Percentiles rank a stretch among this genome's conserved stretches.
phyloP scores from a whole-genome alignment of 2,329 filamentous ascomycete genomes.

The Ramularia endophylla region DNA sequence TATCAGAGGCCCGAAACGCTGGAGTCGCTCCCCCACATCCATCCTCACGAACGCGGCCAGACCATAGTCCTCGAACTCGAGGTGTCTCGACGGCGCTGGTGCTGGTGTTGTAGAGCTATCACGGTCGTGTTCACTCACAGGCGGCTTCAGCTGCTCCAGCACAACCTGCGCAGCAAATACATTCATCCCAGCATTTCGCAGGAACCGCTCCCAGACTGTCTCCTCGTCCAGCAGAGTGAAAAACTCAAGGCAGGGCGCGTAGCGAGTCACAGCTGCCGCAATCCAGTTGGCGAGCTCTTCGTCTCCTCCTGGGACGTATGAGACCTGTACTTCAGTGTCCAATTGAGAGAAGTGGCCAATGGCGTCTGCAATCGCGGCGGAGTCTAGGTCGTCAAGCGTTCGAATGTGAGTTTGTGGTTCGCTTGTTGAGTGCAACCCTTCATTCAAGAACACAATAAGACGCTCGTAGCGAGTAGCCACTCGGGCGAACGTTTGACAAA shows the following conservation, averaged over 20 bases:
- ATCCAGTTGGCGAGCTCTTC: conserved; percentile 31
- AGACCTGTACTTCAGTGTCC: conserved; percentile 33
- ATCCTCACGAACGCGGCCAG: conserved; percentile 55
- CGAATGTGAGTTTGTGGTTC: background rate
- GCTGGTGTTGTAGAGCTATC: no score
- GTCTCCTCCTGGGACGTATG: conserved; percentile 40
- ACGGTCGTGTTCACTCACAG: background rate
- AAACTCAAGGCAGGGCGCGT: conserved; percentile 27
- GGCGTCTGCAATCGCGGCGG: conserved; percentile 29
- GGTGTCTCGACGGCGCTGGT: no score
- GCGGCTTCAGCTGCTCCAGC: conserved; percentile 42
- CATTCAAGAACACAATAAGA: conserved; percentile 62
- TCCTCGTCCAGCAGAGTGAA: conserved; percentile 43
- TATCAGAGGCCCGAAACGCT: conserved; percentile 47
- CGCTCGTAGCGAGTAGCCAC: conserved; percentile 58
- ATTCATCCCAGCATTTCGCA: conserved; percentile 62
- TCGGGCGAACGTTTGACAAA: conserved; percentile 51
- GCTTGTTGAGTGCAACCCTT: conserved; percentile 17
- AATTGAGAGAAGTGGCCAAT: conserved; percentile 25
- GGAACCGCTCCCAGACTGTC: conserved; percentile 61
- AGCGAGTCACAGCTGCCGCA: conserved; percentile 39
- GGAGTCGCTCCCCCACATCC: conserved; percentile 44
- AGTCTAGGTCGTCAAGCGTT: conserved; percentile 28
- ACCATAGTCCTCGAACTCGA: conserved; percentile 35
- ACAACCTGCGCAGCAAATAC: conserved; percentile 64